Evolutionary conservation across 2,329 filamentous ascomycete genomes (phyloP), one percentile per base, ranked within the genome.

Genomic region (Paracoccidioides brasiliensis): DNA sequence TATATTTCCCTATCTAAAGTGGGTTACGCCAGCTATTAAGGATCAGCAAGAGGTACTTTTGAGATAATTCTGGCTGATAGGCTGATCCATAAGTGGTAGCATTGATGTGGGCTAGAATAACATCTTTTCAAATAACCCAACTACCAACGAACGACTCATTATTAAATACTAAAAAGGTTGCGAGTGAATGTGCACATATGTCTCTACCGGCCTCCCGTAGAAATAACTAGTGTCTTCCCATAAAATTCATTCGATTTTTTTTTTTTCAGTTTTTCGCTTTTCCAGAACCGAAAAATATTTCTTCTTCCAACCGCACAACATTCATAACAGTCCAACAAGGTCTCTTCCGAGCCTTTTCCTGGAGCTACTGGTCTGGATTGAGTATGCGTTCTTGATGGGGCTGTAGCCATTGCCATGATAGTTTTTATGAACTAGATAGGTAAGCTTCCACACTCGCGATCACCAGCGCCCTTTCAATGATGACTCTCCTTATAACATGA

Each of bases 401-500:
- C 33, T 9, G 7, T 50, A 12, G 8, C 9, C 12, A 30, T 45
- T 45, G 43, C 33, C 33, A 1, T 28, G 46, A 22, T 22, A 22
- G 8, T 38, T 38, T 50, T 10, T 3, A 28, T 12, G 22, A 12
- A 12, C 15, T 37, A 38, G 3, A 8, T 50, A 50, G 46, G 32
- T 50, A 38, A 38, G 46, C 15, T 38, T 50, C 14, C n/a, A 6
- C n/a, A 10, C 4, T 10, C 33, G 6, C n/a, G 5, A 22, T 22
- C 45, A 9, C 12, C 49, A 10, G 3, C 53, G 22, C 30, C 37
- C 37, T 30, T 52, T 56, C 49, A 62, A 65, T 66, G 69, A 76
- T 69, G 74, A 78, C 72, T 68, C 64, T 30, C 37, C 14, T 66
- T 60, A 64, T 61, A 64, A 73, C 64, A 52, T 52, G 70, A 78